A percentile compares a stretch with the other conserved stretches of the same genome.
phyloP scores from a whole-genome alignment of 2,329 filamentous ascomycete genomes.

The Curvularia sp. region DNA sequence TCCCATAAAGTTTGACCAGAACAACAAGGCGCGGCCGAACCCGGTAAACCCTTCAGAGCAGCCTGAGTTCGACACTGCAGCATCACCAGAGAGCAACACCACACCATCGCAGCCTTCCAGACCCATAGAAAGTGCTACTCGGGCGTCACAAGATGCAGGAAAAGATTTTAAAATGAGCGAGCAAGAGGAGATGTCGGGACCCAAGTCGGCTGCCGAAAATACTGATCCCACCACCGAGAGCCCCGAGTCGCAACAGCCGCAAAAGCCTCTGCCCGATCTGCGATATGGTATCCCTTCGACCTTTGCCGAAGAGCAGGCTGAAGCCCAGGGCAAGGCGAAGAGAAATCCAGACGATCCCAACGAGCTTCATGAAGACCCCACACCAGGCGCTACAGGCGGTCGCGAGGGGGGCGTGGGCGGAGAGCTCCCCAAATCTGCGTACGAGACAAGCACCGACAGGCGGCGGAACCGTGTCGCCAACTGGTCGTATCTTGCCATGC shows the following conservation, averaged over 20 bases:
- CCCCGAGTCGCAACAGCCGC: constrained; percentile 55
- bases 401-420: constrained; percentile 60
- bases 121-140: constrained; percentile 30
- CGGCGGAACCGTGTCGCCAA: constrained; percentile 79
- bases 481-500: constrained; percentile 71
- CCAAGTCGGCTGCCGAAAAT: constrained; percentile 46
- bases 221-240: constrained; percentile 53
- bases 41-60: constrained; percentile 45
- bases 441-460: constrained; percentile 89
- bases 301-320: constrained; percentile 73
- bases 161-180: constrained; percentile 33
- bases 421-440: constrained; percentile 78
- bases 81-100: constrained; percentile 29
- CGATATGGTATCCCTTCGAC: constrained; percentile 96
- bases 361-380: constrained; percentile 63
- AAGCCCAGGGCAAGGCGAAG: constrained; percentile 48
- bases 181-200: constrained; percentile 50
- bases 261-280: constrained; percentile 80
- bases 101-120: constrained; percentile 36
- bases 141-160: constrained; percentile 24
- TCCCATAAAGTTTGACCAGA: constrained; percentile 49
- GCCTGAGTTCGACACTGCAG: constrained; percentile 41
- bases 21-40: constrained; percentile 32
- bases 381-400: constrained; percentile 52
- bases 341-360: constrained; percentile 47